These are phyloP conservation scores for Hammondia hammondi DNA, from an alignment of 169 alveolate genomes.

Conservation along the genomic window DNA sequence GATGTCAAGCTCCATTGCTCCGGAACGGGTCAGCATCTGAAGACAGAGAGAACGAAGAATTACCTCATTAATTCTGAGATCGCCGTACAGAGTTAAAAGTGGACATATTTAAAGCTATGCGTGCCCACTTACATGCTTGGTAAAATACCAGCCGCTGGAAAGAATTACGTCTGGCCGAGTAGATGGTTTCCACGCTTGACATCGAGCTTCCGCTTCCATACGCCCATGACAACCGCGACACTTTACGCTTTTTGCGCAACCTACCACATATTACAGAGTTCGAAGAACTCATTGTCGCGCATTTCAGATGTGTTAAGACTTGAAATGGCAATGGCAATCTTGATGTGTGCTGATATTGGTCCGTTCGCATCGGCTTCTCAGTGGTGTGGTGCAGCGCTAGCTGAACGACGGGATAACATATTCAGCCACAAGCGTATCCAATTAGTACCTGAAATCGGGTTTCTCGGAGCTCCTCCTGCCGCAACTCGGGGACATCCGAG, in stretches of 20 bases:
- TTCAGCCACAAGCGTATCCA: neutral
- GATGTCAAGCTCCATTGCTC: neutral
- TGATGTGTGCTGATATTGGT: too few species aligned
- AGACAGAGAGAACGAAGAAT: neutral
- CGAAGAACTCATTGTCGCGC: too few species aligned
- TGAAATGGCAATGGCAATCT: too few species aligned
- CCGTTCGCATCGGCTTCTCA: neutral
- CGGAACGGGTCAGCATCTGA: neutral
- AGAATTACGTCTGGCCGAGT: conserved; percentile 3
- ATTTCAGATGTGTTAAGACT: too few species aligned
- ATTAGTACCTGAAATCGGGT: neutral
- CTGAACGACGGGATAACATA: neutral
- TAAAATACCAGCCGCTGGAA: conserved; percentile 18
- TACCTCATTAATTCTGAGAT: too few species aligned
- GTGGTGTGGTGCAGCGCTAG: neutral
- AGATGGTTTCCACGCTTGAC: conserved; percentile 39
- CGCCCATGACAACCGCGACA: neutral
- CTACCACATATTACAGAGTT: neutral
- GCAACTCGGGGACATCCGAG: neutral
- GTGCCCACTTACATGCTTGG: neutral
- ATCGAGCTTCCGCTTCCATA: conserved; percentile 7
- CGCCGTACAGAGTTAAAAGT: too few species aligned
- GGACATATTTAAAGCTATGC: neutral
- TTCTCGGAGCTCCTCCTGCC: conserved; percentile 1
- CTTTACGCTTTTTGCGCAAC: conserved; percentile 9